phyloP scores from a whole-genome alignment of 305 asterid species.

The Lippia alba region DNA sequence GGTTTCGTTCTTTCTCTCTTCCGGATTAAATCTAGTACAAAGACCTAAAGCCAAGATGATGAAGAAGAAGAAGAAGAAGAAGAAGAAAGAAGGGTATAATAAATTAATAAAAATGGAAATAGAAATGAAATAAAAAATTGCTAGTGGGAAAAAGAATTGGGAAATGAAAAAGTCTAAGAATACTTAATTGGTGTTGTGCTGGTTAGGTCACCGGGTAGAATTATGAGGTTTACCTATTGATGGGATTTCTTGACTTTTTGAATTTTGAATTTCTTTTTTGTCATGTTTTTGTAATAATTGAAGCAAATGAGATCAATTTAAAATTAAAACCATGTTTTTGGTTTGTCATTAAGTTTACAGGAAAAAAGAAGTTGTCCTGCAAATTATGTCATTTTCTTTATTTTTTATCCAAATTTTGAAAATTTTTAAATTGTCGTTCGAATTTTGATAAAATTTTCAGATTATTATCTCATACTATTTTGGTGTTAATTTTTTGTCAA shows the following conservation, averaged over 20 bases:
- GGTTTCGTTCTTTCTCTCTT: no score
- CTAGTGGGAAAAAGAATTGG: background rate
- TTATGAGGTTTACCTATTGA: constrained; percentile 29
- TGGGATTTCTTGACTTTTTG: constrained; percentile 25
- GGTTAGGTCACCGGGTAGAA: constrained; percentile 40
- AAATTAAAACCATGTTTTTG: no score
- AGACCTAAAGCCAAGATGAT: constrained; percentile 33
- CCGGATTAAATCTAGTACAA: constrained; percentile 57
- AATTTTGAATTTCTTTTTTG: background rate
- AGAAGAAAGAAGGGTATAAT: constrained; percentile 9
- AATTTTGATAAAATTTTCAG: no score
- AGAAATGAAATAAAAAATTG: background rate
- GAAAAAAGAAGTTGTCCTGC: no score
- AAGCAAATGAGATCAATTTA: background rate
- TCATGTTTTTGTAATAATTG: no score
- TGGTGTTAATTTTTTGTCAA: no score
- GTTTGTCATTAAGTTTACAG: background rate
- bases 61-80: constrained; percentile 27
- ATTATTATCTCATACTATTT: no score
- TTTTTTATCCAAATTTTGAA: no score
- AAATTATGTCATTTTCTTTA: no score
- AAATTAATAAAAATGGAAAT: background rate
- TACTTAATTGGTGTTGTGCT: constrained; percentile 26
- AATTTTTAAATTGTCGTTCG: no score
- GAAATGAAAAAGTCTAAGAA: constrained; percentile 31